These are phyloP conservation scores for Eutrema heterophyllum DNA, from an alignment of 345 rosid species.

Conservation along the genomic window DNA sequence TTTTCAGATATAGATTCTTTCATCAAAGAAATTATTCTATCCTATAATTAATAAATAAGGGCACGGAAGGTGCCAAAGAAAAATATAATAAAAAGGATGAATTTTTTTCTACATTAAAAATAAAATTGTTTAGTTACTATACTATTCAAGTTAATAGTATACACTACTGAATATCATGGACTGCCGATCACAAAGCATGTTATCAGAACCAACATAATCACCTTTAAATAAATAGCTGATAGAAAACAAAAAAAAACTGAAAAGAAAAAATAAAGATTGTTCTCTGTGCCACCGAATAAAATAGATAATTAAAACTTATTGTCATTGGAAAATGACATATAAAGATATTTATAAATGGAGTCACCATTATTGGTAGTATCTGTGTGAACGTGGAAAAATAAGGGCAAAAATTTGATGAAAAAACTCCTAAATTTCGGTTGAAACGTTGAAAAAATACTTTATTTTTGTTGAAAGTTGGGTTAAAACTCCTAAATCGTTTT, in stretches of 20 bases:
- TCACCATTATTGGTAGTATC: constrained; percentile 16
- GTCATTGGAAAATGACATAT: constrained; percentile 16
- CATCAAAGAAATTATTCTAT: neutral
- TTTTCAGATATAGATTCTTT: neutral
- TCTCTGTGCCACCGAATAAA: neutral
- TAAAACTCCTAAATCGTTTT: neutral
- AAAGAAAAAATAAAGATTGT: neutral
- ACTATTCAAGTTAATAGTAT: neutral
- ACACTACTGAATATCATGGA: neutral
- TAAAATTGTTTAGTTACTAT: neutral
- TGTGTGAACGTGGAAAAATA: constrained; percentile 22
- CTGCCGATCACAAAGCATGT: neutral
- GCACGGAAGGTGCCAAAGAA: neutral
- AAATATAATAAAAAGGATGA: neutral
- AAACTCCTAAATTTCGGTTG: neutral
- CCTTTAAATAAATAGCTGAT: neutral
- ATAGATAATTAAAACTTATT: neutral
- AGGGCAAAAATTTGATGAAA: neutral
- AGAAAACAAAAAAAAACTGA: neutral
- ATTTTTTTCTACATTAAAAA: neutral
- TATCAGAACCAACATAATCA: neutral
- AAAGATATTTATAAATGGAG: constrained; percentile 6
- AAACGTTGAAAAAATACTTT: neutral
- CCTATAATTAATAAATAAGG: neutral
- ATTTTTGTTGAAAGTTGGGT: neutral